Percentiles rank a stretch among this genome's conserved stretches.
phyloP scores from a whole-genome alignment of 805 yeast species.

The Kluyveromyces lactis region DNA sequence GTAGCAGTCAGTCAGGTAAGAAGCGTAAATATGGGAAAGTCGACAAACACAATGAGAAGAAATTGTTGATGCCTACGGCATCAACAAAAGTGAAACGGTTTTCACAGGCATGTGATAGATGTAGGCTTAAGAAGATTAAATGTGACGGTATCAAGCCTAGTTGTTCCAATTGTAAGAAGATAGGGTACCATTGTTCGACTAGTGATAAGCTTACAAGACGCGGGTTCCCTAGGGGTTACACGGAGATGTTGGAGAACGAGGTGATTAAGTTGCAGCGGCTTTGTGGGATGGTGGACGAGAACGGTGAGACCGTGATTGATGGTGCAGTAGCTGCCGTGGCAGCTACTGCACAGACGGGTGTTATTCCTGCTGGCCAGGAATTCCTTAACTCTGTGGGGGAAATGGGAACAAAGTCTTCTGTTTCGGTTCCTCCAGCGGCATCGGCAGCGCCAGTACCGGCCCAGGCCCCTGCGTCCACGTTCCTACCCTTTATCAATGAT shows the following conservation, averaged over 20 bases:
- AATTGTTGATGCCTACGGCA: constrained; percentile 20
- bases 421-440: no score
- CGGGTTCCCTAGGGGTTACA: constrained; percentile 75
- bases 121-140: constrained; percentile 66
- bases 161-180: constrained; percentile 58
- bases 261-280: constrained; percentile 49
- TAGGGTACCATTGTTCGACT: constrained; percentile 61
- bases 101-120: constrained; percentile 76
- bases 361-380: no score
- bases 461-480: neutral
- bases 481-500: constrained; percentile 21
- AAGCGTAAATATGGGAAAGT: constrained; percentile 10
- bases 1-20: neutral
- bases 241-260: constrained; percentile 62
- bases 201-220: constrained; percentile 68
- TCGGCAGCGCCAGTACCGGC: constrained; percentile 3
- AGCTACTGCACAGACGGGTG: neutral
- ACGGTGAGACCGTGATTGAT: constrained; percentile 3
- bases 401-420: no score
- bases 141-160: constrained; percentile 65
- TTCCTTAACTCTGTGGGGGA: no score
- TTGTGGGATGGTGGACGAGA: constrained; percentile 5
- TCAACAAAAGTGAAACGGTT: constrained; percentile 32
- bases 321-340: neutral
- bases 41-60: constrained; percentile 15